Percentiles rank a stretch among this genome's conserved stretches.
Conservation (phyloP, 441 rosid genomes). For the Populus hybrid region DNA sequence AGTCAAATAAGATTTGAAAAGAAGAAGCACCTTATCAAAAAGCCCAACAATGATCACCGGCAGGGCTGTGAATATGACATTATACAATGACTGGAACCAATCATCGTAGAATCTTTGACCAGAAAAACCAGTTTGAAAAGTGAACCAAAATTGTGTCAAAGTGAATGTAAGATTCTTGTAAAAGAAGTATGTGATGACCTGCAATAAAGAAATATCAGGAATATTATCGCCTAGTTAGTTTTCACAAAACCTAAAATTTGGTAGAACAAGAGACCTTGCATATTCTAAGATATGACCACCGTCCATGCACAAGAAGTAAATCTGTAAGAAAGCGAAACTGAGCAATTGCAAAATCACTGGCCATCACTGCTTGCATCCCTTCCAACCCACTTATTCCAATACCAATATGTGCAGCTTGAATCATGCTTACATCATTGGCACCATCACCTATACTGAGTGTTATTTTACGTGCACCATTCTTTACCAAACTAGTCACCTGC, state of each 20-base stretch:
- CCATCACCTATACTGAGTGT: conserved; percentile 99
- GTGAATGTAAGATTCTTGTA: conserved; percentile 99
- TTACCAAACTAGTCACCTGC: conserved; percentile 92
- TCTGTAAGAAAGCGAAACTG: conserved; percentile 94
- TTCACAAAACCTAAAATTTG: conserved; percentile 6
- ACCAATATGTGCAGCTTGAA: conserved; percentile 99
- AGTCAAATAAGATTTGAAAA: not conserved
- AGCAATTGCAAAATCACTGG: conserved; percentile 99
- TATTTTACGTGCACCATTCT: conserved; percentile 95
- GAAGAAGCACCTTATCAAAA: conserved; percentile 80
- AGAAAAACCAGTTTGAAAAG: conserved; percentile 96
- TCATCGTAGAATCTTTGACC: conserved; percentile 99
- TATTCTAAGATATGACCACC: conserved; percentile 97
- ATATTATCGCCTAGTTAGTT: conserved; percentile 14
- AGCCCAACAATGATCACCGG: conserved; percentile 96
- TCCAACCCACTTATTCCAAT: conserved; percentile 94
- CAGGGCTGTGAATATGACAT: conserved; percentile 89
- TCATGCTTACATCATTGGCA: conserved; percentile 99
- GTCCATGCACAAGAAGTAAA: conserved; percentile 96
- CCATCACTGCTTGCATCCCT: conserved; percentile 99
- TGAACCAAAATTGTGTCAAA: conserved; percentile 99
- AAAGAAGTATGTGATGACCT: conserved; percentile 98
- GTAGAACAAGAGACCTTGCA: conserved; percentile 72
- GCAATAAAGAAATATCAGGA: conserved; percentile 32
- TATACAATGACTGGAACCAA: conserved; percentile 98